Conservation (phyloP, 441 rosid genomes). For the Populus tomentosa region DNA sequence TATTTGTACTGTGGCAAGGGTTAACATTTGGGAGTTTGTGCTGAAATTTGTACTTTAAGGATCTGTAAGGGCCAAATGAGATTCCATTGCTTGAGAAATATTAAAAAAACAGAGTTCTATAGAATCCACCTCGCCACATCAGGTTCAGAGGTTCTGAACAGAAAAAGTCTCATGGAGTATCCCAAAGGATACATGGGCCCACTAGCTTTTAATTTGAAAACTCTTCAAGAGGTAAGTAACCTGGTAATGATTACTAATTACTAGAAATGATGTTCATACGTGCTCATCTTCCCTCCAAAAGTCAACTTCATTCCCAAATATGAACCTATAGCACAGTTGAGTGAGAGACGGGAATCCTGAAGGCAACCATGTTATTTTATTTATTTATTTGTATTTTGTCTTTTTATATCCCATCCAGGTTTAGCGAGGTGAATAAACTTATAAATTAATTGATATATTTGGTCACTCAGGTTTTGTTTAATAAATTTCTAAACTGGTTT, state of each 20-base stretch:
- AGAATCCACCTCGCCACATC: conserved; percentile 61
- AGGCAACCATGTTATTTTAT: no score
- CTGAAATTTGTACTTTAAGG: not conserved
- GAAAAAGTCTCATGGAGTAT: conserved; percentile 26
- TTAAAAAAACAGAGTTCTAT: not conserved
- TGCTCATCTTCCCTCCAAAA: not conserved
- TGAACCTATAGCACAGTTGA: no score
- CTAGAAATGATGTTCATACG: no score
- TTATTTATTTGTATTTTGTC: no score
- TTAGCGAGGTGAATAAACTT: no score
- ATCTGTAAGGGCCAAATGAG: conserved; percentile 28
- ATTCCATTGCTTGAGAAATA: conserved; percentile 41
- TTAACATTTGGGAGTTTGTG: conserved; percentile 31
- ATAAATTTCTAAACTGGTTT: no score
- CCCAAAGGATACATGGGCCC: conserved; percentile 28
- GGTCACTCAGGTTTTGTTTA: no score
- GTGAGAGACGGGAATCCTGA: no score
- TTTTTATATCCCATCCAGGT: no score
- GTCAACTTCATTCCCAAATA: not conserved
- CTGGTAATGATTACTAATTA: no score
- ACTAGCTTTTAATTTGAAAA: not conserved
- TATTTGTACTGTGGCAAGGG: conserved; percentile 28
- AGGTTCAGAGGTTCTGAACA: not conserved
- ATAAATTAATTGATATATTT: no score
- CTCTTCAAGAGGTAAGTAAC: no score